Evolutionary conservation across 2,329 filamentous ascomycete species (phyloP).

Genomic region (Apiospora kogelbergensis): DNA sequence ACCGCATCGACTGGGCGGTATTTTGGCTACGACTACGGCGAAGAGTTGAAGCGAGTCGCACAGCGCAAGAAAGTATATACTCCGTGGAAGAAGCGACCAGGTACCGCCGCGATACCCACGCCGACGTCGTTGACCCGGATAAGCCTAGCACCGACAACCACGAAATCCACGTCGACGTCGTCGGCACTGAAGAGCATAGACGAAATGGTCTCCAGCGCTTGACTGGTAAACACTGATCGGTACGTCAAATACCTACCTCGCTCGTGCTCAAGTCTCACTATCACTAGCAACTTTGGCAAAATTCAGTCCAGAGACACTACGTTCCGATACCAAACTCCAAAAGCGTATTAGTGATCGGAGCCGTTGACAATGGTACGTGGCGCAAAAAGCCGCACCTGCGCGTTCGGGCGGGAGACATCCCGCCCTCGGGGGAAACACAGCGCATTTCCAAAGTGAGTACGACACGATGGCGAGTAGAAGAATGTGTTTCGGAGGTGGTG

Average conservation of each 20-base stretch:
- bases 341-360: not conserved
- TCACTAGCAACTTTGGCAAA: not conserved
- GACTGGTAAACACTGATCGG: not conserved
- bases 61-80: not conserved
- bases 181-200: not conserved
- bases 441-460: not conserved
- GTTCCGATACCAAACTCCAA: not conserved
- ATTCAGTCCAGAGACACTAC: not conserved
- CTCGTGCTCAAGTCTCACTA: not conserved
- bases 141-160: not conserved
- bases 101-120: not conserved
- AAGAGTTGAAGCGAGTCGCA: not conserved
- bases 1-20: not conserved
- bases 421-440: not conserved
- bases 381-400: not conserved
- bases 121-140: not conserved
- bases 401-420: not conserved
- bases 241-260: not conserved
- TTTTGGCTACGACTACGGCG: not conserved
- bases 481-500: too few species aligned
- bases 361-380: not conserved
- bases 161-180: not conserved
- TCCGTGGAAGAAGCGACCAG: not conserved
- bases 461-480: not conserved
- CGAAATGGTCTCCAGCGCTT: not conserved